Evolutionary conservation across 768 basidiomycete species (phyloP), one percentile per base, ranked within the genome.

Genomic region (Nidularia pulvinata): DNA sequence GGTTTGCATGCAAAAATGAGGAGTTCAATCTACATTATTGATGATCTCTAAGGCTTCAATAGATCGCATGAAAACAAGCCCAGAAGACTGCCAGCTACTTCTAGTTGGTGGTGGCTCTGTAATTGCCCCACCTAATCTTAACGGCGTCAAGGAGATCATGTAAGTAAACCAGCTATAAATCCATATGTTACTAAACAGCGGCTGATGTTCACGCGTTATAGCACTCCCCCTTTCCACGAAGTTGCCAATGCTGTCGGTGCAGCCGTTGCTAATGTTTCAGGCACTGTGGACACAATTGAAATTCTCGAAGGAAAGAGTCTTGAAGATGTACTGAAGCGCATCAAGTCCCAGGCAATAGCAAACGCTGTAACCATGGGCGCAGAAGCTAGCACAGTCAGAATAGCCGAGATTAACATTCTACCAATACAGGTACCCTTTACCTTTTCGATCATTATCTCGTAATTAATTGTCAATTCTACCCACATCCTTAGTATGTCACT

Each of bases 61-160:
- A 7, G 86, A 87, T 59, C 66, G 66, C 25, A 86, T 88, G 84
- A 88, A 88, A 72, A 87, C 85, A 4, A 79, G 76, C 33, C 76
- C 78, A 1, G 77, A 78, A 25, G 79, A 82, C 59, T 73, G 79
- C 44, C 78, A 83, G 25, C 73, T 86, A 9, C 74, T 85, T 32
- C 75, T 88, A 1, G 86, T 87, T 36, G 86, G 86, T 22, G 86
- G 86, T 13, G 86, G 86, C 4, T 80, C 82, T 0, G 80, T 87
- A 58, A 71, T 88, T 34, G 73, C 79, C 7, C 84, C 86, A 0
- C 65, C 74, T 7, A 49, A 66, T 7, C 72, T 88, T 0, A 67
- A 63, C 33, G 86, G 86, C 7, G 78, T 86, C 4, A 75, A 72
- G 49, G 72, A 62, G 33, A 65, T 72, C 39, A 64, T 67, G 70